Conservation (phyloP, 2,329 filamentous ascomycete genomes). For the Pyrenophora tritici-repentis region DNA sequence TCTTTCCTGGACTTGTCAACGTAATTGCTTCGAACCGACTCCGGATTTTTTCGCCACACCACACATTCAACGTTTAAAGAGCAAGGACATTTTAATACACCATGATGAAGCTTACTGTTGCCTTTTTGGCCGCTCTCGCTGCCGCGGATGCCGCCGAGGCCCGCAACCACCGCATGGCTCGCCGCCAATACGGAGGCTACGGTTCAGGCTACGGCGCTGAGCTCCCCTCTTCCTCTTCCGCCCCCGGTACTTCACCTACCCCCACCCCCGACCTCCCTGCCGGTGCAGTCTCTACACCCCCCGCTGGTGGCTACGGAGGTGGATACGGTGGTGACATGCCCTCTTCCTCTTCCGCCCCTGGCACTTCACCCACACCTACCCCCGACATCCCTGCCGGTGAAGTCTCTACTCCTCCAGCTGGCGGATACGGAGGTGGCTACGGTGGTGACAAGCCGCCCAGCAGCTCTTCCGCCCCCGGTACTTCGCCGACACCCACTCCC, state of each 20-base stretch:
- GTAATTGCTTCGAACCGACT: slow-evolving; percentile 33
- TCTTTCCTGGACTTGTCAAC: slow-evolving; percentile 43
- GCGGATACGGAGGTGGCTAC: background rate
- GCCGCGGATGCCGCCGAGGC: slow-evolving; percentile 38
- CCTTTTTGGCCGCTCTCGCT: slow-evolving; percentile 40
- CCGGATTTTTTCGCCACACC: slow-evolving; percentile 29
- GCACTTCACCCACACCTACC: background rate
- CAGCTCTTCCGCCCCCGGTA: background rate
- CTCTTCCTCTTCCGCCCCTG: slow-evolving; percentile 1
- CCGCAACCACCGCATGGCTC: slow-evolving; percentile 36
- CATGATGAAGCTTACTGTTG: slow-evolving; percentile 42
- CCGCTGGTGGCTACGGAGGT: slow-evolving; percentile 10
- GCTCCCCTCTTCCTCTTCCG: too few species aligned
- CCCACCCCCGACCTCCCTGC: background rate
- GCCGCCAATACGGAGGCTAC: slow-evolving; percentile 30
- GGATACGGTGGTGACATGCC: slow-evolving; percentile 5
- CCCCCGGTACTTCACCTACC: background rate
- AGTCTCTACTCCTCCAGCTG: slow-evolving; percentile 10
- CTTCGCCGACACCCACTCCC: background rate
- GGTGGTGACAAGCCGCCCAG: too few species aligned
- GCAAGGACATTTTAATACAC: slow-evolving; percentile 26
- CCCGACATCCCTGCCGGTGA: background rate
- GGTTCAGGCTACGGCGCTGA: slow-evolving; percentile 21
- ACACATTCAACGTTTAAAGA: slow-evolving; percentile 31
- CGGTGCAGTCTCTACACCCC: slow-evolving; percentile 7